These are phyloP conservation scores for Miamiensis avidus DNA, from an alignment of 169 alveolate genomes.

Conservation along the genomic window DNA sequence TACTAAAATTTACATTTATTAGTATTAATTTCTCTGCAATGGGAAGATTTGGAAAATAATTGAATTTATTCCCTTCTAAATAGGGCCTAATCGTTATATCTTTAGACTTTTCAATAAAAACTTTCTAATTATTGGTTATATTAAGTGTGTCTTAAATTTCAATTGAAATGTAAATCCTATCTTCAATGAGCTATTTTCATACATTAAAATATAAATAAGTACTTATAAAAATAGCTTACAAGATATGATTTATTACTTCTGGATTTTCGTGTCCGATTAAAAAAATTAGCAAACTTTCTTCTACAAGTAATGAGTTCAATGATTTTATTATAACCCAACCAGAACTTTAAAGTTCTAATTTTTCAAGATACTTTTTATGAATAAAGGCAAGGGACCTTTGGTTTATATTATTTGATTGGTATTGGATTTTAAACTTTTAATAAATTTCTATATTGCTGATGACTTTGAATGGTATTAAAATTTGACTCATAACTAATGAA, in stretches of 20 bases:
- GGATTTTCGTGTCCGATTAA: not conserved
- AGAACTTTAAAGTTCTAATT: not conserved
- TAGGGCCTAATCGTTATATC: not conserved
- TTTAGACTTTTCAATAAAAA: too few relatives aligned
- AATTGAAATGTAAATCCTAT: not conserved
- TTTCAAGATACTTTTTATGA: too few relatives aligned
- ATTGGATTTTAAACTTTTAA: not conserved
- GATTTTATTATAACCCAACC: not conserved
- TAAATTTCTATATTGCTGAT: not conserved
- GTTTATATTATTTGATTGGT: not conserved
- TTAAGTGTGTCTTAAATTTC: not conserved
- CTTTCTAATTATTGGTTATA: too few relatives aligned
- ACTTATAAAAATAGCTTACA: too few relatives aligned
- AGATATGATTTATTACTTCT: too few relatives aligned
- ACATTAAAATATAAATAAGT: not conserved
- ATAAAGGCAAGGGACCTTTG: not conserved
- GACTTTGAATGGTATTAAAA: too few relatives aligned
- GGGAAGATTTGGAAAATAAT: not conserved
- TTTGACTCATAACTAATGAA: too few relatives aligned
- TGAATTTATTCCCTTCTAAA: too few relatives aligned
- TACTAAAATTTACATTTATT: not conserved
- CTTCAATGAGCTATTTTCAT: not conserved
- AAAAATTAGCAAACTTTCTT: too few relatives aligned
- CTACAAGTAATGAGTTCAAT: not conserved
- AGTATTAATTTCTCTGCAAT: not conserved